Evolutionary conservation across 2,329 filamentous ascomycete species (phyloP).

Genomic region (Penicillium sp.): DNA sequence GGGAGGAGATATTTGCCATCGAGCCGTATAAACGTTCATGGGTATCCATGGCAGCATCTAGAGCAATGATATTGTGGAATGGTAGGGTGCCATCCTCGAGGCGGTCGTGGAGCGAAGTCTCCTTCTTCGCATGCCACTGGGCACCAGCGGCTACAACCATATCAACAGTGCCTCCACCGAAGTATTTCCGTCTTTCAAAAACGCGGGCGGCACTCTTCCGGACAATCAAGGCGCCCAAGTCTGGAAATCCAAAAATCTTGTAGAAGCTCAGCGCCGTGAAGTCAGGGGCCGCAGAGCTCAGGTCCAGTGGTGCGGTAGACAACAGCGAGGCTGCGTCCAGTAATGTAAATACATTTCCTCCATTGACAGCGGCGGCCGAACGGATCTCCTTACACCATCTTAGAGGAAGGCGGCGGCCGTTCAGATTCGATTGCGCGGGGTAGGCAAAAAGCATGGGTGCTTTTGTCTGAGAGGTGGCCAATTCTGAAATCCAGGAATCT

Average conservation of each 20-base stretch:
- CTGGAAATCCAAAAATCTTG: constrained; percentile 97
- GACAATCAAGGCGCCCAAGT: constrained; percentile 82
- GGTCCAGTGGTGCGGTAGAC: constrained; percentile 72
- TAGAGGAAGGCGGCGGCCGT: constrained; percentile 72
- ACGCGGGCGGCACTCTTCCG: constrained; percentile 66
- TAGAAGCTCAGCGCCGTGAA: constrained; percentile 88
- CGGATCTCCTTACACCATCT: constrained; percentile 62
- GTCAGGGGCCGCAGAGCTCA: constrained; percentile 70
- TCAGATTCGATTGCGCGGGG: constrained; percentile 91
- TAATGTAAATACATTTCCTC: constrained; percentile 61
- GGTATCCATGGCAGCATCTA: constrained; percentile 70
- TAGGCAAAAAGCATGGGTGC: constrained; percentile 66
- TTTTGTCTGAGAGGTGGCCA: constrained; percentile 15
- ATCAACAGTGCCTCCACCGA: constrained; percentile 92
- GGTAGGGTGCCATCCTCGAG: constrained; percentile 91
- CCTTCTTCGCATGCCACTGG: constrained; percentile 79
- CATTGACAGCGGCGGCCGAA: constrained; percentile 23
- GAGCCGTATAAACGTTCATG: constrained; percentile 70
- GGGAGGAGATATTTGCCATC: constrained; percentile 67
- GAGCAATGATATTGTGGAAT: constrained; percentile 83
- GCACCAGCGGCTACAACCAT: constrained; percentile 77
- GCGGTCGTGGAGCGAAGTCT: constrained; percentile 69
- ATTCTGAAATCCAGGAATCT: constrained; percentile 60
- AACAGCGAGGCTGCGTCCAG: constrained; percentile 81
- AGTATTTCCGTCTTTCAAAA: constrained; percentile 72